Base-by-base conservation (phyloP, 805 yeast genomes). In the Metschnikowia drakensbergensis region DNA sequence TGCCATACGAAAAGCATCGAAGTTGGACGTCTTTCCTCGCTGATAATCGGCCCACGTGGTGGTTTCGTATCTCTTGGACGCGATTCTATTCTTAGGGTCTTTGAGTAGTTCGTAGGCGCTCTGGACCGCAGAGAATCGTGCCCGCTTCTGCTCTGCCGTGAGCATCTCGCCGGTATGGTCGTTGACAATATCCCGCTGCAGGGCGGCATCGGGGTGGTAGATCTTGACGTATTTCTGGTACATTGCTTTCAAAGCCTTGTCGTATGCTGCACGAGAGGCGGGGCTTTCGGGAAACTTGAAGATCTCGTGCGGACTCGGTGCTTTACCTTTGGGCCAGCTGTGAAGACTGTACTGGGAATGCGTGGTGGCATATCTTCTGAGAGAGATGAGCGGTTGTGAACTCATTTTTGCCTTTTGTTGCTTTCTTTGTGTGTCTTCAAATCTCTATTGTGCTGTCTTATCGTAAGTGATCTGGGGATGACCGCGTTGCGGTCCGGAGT, bases 191-290 rank as follows among this genome's bases (percentile, higher is more conserved):
- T 53, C 61, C 8, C 59, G 48, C 31, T 64, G 62, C 13, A 58
- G 51, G 2, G 72, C 58, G 3, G 76, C 62, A 60, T 90, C 97
- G 0, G 97, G 97, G 62, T 90, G 97, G 58, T 90, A 90, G 7
- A 82, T 60, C 63, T 86, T 87, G 8, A 90, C 90, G 41, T 58
- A 68, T 43, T 65, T 65, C 43, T 61, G 55, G 54, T 72, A 71
- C 26, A 53, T 65, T 4, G 53, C 29, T 48, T 69, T 68, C 27
- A 72, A 52, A 5, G 81, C 68, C 46, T 77, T 72, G 54, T 77
- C 79, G 58, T 84, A 86, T 39, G 75, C 75, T 26, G 66, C 53
- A 51, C 49, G 37, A 84, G 65, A 29, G 62, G 53, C 8, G 57
- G 63, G 43, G 63, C 63, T 47, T 75, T 75, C 37, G 76, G 64